Evolutionary conservation across 208 protist species (phyloP), one percentile per base, ranked within the genome.

Genomic region (Zelonia costaricensis): DNA sequence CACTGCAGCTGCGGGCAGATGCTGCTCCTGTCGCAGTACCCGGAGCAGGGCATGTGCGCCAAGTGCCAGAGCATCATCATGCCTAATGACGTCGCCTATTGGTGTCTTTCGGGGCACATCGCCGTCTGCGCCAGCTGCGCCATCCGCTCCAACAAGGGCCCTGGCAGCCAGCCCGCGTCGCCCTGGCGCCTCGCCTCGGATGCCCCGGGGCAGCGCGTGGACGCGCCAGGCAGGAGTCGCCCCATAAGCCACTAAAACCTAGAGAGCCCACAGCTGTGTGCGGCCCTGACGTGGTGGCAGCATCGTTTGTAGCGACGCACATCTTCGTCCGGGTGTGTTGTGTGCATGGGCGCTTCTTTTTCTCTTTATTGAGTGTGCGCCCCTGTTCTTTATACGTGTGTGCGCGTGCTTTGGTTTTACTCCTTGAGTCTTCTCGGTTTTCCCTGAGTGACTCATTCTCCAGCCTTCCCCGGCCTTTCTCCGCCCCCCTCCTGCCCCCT

Each of bases 1-100:
- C 63, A 67, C 52, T 87, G 80, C 74, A 80, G 76, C 47, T 87
- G 80, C 39, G 71, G 76, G 10, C 53, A 66, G 18, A 45, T 51
- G 42, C 60, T 87, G 22, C 54, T 52, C n/a, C 48, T 83, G 15
- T 82, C 76, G 12, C 59, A 75, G 42, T 64, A 61, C 22, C 49
- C 57, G 8, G 40, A 61, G 36, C 6, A 38, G 20, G 53, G 59
- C 6, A 46, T 30, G 2, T 87, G 80, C 43, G 59, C 57, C 22
- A 64, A 64, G 42, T 87, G 80, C 58, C 54, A 68, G 25, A 54
- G 27, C 12, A 10, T 9, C 23, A 51, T 84, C 33, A 42, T 40
- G 1, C 25, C 67, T 3, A 44, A 54, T 15, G 64, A 60, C 27
- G 36, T 80, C 5, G 60, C 76, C 12, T 87, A 87, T 38, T 78